phyloP scores from a whole-genome alignment of 345 rosid species.

The Pistacia atlantica region DNA sequence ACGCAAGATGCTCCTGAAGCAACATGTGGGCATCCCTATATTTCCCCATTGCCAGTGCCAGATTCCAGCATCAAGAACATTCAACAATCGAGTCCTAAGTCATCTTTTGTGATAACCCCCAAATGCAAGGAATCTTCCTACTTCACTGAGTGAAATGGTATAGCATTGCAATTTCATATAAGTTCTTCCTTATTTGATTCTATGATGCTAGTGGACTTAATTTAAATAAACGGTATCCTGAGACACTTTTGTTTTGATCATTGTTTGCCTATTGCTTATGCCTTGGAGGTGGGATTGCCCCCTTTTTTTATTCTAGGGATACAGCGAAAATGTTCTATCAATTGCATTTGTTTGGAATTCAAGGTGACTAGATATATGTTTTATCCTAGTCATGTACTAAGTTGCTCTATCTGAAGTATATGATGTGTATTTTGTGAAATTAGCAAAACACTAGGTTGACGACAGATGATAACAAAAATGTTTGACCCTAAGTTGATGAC shows the following conservation, averaged over 20 bases:
- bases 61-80: conserved; percentile 25
- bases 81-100: conserved; percentile 22
- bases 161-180: background rate
- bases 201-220: background rate
- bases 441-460: conserved; percentile 6
- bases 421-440: background rate
- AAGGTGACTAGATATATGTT: background rate
- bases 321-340: background rate
- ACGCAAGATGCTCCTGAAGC: conserved; percentile 25
- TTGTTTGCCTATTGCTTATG: background rate
- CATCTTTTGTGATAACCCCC: conserved; percentile 17
- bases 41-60: conserved; percentile 11
- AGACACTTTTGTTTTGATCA: background rate
- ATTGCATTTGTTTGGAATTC: background rate
- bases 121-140: conserved; percentile 28
- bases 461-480: background rate
- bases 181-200: conserved; percentile 8
- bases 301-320: conserved; percentile 2
- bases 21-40: conserved; percentile 17
- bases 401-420: conserved; percentile 11
- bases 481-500: background rate
- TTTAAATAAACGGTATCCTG: background rate
- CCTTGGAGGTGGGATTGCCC: conserved; percentile 2
- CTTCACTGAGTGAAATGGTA: conserved; percentile 36
- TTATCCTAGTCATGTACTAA: background rate